Evolutionary conservation across 208 protist species (phyloP).

Genomic region (Polymyxa betae): DNA sequence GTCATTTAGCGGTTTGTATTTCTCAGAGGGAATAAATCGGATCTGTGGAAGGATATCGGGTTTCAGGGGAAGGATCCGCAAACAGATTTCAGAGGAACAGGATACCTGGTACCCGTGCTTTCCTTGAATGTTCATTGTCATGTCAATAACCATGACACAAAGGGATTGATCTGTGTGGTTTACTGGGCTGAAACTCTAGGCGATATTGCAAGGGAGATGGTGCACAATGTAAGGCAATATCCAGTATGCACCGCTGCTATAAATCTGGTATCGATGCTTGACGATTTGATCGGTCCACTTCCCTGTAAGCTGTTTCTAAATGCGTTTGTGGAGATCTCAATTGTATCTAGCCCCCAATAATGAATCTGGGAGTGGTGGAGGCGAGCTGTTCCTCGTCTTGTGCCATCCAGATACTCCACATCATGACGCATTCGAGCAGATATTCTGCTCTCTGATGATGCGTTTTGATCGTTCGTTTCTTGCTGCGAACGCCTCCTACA

Average conservation of each 20-base stretch:
- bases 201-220: slow-evolving; percentile 8
- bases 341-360: background rate
- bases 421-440: slow-evolving; percentile 38
- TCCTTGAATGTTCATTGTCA: background rate
- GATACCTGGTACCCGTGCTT: background rate
- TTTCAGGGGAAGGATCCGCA: slow-evolving; percentile 45
- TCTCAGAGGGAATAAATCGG: slow-evolving; percentile 22
- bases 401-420: slow-evolving; percentile 32
- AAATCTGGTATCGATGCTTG: slow-evolving; percentile 23
- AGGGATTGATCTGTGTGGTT: slow-evolving; percentile 16
- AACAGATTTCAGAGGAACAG: slow-evolving; percentile 38
- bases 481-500: background rate
- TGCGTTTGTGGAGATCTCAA: background rate
- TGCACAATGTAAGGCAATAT: slow-evolving; percentile 18
- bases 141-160: background rate
- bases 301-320: background rate
- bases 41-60: slow-evolving; percentile 13
- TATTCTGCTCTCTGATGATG: slow-evolving; percentile 40
- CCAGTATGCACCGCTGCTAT: slow-evolving; percentile 41
- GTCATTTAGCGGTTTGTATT: background rate
- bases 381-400: background rate
- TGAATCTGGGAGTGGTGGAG: background rate
- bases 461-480: slow-evolving; percentile 38
- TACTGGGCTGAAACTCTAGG: slow-evolving; percentile 26
- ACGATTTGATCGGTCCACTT: slow-evolving; percentile 39